Percentiles rank a stretch among this genome's conserved stretches.
phyloP scores from a whole-genome alignment of 1,139 yeast genomes.

The Tardiomyces digboiensis region DNA sequence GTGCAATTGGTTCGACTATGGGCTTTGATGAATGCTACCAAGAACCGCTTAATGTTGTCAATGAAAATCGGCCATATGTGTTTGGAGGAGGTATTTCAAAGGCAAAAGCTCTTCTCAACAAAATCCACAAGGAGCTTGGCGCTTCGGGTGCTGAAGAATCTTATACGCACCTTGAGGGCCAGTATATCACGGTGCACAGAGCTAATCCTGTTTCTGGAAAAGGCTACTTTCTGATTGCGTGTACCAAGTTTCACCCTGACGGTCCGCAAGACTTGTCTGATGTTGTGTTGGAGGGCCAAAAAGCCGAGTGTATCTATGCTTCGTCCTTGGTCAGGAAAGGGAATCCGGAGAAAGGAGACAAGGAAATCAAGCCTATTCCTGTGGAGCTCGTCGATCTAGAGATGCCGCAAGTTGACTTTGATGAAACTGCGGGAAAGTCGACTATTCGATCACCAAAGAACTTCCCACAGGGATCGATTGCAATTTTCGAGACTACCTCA shows the following conservation, averaged over 20 bases:
- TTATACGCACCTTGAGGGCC: slow-evolving; percentile 92
- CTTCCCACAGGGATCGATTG: slow-evolving; percentile 88
- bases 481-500: slow-evolving; percentile 60
- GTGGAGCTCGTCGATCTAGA: slow-evolving; percentile 47
- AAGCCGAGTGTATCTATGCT: slow-evolving; percentile 50
- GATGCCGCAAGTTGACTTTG: slow-evolving; percentile 38
- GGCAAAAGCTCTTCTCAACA: slow-evolving; percentile 49
- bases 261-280: slow-evolving; percentile 19
- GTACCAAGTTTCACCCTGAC: slow-evolving; percentile 55
- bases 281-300: slow-evolving; percentile 43
- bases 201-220: slow-evolving; percentile 74
- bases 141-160: slow-evolving; percentile 71
- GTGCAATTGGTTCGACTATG: slow-evolving; percentile 90
- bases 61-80: slow-evolving; percentile 59
- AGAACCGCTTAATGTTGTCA: slow-evolving; percentile 67
- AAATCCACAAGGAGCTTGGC: slow-evolving; percentile 60
- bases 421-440: slow-evolving; percentile 34
- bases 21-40: slow-evolving; percentile 96
- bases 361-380: slow-evolving; percentile 48
- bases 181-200: slow-evolving; percentile 84
- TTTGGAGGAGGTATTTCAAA: slow-evolving; percentile 61
- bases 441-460: slow-evolving; percentile 44
- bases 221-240: slow-evolving; percentile 84
- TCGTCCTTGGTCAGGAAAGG: slow-evolving; percentile 46
- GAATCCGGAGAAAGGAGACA: slow-evolving; percentile 30